Evolutionary conservation across 2,329 filamentous ascomycete species (phyloP).

Genomic region (Epichloe sibirici): DNA sequence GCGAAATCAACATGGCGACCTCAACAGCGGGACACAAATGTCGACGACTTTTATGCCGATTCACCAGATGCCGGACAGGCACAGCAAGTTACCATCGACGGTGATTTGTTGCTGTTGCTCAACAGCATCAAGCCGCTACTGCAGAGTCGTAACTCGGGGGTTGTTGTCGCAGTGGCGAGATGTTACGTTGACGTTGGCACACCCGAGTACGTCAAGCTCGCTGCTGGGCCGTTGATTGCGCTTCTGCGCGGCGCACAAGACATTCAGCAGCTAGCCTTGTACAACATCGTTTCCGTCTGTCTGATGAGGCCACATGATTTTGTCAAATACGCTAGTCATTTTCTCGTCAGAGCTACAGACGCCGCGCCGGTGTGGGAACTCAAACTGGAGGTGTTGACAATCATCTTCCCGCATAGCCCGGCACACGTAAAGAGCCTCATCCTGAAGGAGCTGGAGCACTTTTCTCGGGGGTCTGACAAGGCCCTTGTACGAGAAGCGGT

Average conservation of each 20-base stretch:
- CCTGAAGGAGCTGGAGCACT: conserved; percentile 87
- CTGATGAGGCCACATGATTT: conserved; percentile 67
- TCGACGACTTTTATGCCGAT: conserved; percentile 75
- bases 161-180: conserved; percentile 76
- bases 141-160: conserved; percentile 84
- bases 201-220: conserved; percentile 57
- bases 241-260: conserved; percentile 75
- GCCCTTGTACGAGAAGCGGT: conserved; percentile 80
- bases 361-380: conserved; percentile 73
- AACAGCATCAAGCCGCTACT: conserved; percentile 72
- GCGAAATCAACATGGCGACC: conserved; percentile 41
- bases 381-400: conserved; percentile 80
- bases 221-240: conserved; percentile 75
- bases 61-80: conserved; percentile 30
- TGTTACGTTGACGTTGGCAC: conserved; percentile 81
- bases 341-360: conserved; percentile 73
- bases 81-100: conserved; percentile 51
- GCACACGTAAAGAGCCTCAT: conserved; percentile 71
- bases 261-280: conserved; percentile 78
- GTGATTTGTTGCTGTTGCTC: conserved; percentile 72
- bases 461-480: conserved; percentile 62
- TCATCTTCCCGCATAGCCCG: conserved; percentile 78
- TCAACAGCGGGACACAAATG: conserved; percentile 24
- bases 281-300: conserved; percentile 92
- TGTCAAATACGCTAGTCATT: conserved; percentile 78